Evolutionary conservation across 106 monocot genomes (phyloP), one percentile per base, ranked within the genome.

Genomic region (Iris macrosiphon): DNA sequence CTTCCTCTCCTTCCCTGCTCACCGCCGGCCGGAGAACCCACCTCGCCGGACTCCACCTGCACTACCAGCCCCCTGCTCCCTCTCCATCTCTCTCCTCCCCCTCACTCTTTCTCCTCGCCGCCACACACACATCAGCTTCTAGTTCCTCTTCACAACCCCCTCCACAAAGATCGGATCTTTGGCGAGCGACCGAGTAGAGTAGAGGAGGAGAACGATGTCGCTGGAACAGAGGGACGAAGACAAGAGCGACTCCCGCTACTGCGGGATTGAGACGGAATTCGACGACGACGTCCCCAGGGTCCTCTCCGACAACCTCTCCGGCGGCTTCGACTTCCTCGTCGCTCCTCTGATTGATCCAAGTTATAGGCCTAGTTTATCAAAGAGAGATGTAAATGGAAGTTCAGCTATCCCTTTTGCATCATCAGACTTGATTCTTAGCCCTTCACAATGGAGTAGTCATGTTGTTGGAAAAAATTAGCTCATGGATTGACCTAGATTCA

Each of bases 221-320:
- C 76, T 95, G 12, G 95, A 89, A 14, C 85, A 95, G 67, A 66
- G 95, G 40, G 66, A 56, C 12, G 95, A 85, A 20, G 95, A 95
- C 62, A 89, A 81, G 71, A 75, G 81, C 79, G 95, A 95, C 56
- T 95, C 95, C 11, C 71, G 85, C 13, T 95, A n/a, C 72, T 85
- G 95, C 61, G 95, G 95, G 1, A 74, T 95, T 5, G 95, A 95
- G 82, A 75, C 82, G 2, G 76, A 79, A 2, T 89, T 89, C 65
- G 65, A 75, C 43, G 55, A 80, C 58, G 81, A 89, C 68, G 76
- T 95, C 70, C 85, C 85, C 31, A 47, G 38, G 2, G 44, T 82
- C 64, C 79, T 95, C 32, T 49, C 57, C 54, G 52, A 55, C 44
- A 78, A 63, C 21, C 75, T 95, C 31, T 68, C 73, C 16, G 75